Base-by-base conservation (phyloP, 768 basidiomycete species). In the Rhizopogon vulgaris region DNA sequence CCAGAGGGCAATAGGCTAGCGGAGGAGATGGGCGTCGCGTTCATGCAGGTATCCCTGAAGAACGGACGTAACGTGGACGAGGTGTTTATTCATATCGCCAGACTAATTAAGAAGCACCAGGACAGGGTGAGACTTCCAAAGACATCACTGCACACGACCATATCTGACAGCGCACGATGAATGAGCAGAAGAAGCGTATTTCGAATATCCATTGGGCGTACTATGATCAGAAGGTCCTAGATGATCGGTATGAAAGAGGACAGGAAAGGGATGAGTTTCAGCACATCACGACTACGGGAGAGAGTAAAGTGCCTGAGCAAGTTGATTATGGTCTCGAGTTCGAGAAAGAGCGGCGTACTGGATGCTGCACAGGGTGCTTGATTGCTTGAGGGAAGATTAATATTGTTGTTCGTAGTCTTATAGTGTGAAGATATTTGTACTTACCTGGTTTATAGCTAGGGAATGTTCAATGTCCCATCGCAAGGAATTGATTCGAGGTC, bases 41-140 rank as follows among this genome's bases (percentile, higher is more conserved):
- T 46, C 30, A 46, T 46, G 30, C 30, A 46, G 30, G 43, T 46
- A 32, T 46, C 43, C 12, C 43, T 46, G 18, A 46, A 46, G 43
- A 46, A 46, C 12, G 43, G 43, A 22, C 43, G 30, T 7, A 34
- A 46, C 32, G 43, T 46, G 30, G 30, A 46, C 2, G 43, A 32
- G 18, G 43, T 15, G 8, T 46, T 46, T 46, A 22, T 46, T 12
- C 43, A 46, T 34, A 46, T 46, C 18, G 43, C 30, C 4, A 46
- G 30, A 22, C 22, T 46, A 18, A 46, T 46, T 14, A 46, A 46
- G 30, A 32, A 32, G 14, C 22, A 46, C 18, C 45, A 46, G 18
- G 45, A 46, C 17, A 46, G 45, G 45, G 45, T 46, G 45, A 46
- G 32, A 15, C 12, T 4, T 10, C 18, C 1, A 38, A 18, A 34